Percentiles rank a stretch among this genome's conserved stretches.
Conservation (phyloP, 139 green algal genomes). For the Gonium pectorale region DNA sequence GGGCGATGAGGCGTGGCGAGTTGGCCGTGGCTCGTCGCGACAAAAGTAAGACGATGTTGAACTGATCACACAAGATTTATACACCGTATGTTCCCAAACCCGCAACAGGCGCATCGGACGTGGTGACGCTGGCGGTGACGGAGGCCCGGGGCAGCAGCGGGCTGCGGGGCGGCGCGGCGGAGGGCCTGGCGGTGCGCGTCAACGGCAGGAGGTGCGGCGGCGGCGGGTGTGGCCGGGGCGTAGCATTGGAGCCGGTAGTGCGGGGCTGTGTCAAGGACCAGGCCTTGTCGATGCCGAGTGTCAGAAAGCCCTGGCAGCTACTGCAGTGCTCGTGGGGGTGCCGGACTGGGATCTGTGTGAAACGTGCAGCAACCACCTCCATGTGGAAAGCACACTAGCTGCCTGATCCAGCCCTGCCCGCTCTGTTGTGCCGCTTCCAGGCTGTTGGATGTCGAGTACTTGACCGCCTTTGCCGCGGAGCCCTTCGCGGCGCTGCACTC, state of each 20-base stretch:
- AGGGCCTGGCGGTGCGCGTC: background rate
- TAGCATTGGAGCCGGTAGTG: no score
- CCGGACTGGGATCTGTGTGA: background rate
- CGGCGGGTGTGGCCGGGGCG: background rate
- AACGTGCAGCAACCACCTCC: background rate
- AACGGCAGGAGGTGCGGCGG: constrained; percentile 14
- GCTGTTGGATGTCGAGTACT: constrained; percentile 25
- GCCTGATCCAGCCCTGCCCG: background rate
- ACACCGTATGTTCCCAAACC: background rate
- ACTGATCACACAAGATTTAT: background rate
- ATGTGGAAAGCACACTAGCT: background rate
- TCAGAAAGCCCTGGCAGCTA: no score
- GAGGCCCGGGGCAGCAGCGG: constrained; percentile 8
- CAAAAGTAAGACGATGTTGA: background rate
- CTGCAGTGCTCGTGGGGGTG: no score
- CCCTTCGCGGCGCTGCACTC: background rate
- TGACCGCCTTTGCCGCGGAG: background rate
- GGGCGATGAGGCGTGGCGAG: background rate
- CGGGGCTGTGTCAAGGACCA: no score
- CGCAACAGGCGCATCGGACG: background rate
- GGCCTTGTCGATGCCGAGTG: no score
- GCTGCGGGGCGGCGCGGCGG: background rate
- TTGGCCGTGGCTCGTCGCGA: background rate
- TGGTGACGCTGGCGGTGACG: background rate
- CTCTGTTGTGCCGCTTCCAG: background rate